Evolutionary conservation across 1,284 basidiomycete genomes (phyloP), one percentile per base, ranked within the genome.

Genomic region (Coniophora puteana): DNA sequence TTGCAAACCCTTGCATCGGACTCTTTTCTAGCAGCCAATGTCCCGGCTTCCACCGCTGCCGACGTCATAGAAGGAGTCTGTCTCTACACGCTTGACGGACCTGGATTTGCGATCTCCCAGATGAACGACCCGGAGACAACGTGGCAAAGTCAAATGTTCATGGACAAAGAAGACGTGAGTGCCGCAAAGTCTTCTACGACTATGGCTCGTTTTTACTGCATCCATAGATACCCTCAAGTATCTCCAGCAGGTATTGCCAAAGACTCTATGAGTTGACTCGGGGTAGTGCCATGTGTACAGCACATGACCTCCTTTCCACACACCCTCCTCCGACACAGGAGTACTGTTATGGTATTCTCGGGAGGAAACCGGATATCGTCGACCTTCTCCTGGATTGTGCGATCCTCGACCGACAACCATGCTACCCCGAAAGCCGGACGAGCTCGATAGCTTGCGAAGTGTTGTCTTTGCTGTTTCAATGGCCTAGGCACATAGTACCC

Each of bases 211-310:
- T 20, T n/a, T n/a, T 16, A 36, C n/a, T 2, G 25, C 10, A 26
- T 23, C 13, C 11, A 10, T 27, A 50, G 46, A 35, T 42, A 11
- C 36, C 53, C n/a, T 24, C 38, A 26, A 26, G 43, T 12, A 47
- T 44, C 17, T 51, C 53, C 10, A 35, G 41, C 13, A 37, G 38
- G 25, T 55, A 60, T 38, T 52, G 47, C 5, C 53, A 51, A 4
- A 45, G 57, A n/a, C 51, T 49, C 36, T 61, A 53, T 38, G 55
- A 51, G 16, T 53, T 57, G 49, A 30, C 48, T 7, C 59, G 60
- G 48, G 58, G 58, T 41, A 51, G 41, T 20, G 54, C 58, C 11
- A 34, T 54, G 4, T 58, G 55, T 53, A 38, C 51, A 8, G 35
- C 53, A 17, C 49, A 54, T 10, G 53, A 49, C 3, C 45, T 61